phyloP scores from a whole-genome alignment of 306 rosid species.

The Lotus japonicus region DNA sequence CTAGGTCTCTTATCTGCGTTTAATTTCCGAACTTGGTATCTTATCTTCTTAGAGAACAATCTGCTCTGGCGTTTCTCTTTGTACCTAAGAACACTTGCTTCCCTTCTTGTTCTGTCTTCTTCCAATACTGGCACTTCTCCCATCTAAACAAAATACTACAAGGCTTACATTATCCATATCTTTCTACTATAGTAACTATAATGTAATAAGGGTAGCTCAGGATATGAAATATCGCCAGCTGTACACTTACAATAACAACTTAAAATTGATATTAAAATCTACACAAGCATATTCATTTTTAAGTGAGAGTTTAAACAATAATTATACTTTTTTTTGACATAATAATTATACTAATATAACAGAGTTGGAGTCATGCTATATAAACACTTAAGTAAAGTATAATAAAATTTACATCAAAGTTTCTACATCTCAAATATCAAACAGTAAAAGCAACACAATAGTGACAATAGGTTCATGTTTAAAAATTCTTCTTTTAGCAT shows the following conservation, averaged over 20 bases:
- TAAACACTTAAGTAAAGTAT: neutral
- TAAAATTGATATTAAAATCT: neutral
- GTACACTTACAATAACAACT: too few relatives aligned
- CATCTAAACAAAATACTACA: conserved; percentile 36
- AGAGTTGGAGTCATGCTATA: too few relatives aligned
- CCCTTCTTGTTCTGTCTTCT: conserved; percentile 64
- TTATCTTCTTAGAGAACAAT: conserved; percentile 87
- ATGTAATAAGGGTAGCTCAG: too few relatives aligned
- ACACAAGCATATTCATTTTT: neutral
- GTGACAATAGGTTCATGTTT: neutral
- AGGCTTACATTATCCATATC: neutral
- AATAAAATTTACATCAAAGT: neutral
- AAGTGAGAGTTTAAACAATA: neutral
- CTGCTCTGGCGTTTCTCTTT: conserved; percentile 73
- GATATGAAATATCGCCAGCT: too few relatives aligned
- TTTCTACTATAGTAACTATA: neutral
- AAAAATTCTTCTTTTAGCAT: too few relatives aligned
- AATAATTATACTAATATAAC: neutral
- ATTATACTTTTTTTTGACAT: too few relatives aligned
- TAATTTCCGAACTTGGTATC: conserved; percentile 82
- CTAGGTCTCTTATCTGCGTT: conserved; percentile 90
- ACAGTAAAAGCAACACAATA: neutral
- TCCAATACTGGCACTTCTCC: conserved; percentile 75
- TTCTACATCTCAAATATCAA: neutral
- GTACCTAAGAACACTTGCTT: conserved; percentile 79